Evolutionary conservation across 106 monocot genomes (phyloP).

Genomic region (Posidonia australis): DNA sequence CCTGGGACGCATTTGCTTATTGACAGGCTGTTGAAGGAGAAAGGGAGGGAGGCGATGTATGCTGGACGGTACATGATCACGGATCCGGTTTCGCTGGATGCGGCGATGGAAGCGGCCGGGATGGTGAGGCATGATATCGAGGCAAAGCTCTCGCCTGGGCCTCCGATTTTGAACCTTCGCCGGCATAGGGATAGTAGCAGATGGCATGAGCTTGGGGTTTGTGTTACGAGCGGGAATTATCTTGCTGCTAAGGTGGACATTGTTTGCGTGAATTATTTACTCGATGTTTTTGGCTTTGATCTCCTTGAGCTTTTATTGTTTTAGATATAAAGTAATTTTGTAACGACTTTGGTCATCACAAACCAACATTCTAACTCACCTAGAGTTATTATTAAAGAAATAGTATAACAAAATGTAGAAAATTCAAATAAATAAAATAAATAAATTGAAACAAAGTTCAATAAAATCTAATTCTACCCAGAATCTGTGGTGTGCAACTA

Average conservation of each 20-base stretch:
- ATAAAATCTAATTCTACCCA: no score
- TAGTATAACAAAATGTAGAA: no score
- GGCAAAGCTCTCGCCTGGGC: slow-evolving; percentile 92
- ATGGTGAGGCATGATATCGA: slow-evolving; percentile 62
- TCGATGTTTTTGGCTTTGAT: not conserved
- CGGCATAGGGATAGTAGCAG: slow-evolving; percentile 84
- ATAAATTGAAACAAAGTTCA: no score
- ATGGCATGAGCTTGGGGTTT: slow-evolving; percentile 86
- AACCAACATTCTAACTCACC: no score
- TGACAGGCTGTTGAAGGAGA: slow-evolving; percentile 16
- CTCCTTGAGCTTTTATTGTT: no score
- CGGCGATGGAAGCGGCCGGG: slow-evolving; percentile 84
- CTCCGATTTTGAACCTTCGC: slow-evolving; percentile 74
- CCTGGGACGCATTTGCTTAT: slow-evolving; percentile 21
- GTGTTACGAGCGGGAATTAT: slow-evolving; percentile 78
- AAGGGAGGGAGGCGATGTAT: slow-evolving; percentile 48
- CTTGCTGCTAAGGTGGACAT: slow-evolving; percentile 81
- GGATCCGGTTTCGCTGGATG: slow-evolving; percentile 63
- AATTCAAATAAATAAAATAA: no score
- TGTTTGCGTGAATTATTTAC: not conserved
- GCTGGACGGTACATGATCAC: slow-evolving; percentile 74
- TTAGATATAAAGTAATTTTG: no score
- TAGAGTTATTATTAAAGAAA: no score
- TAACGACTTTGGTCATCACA: no score
- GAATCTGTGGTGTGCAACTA: no score